Conservation (phyloP, 495 filamentous ascomycete genomes). For the Xylaria venustula region DNA sequence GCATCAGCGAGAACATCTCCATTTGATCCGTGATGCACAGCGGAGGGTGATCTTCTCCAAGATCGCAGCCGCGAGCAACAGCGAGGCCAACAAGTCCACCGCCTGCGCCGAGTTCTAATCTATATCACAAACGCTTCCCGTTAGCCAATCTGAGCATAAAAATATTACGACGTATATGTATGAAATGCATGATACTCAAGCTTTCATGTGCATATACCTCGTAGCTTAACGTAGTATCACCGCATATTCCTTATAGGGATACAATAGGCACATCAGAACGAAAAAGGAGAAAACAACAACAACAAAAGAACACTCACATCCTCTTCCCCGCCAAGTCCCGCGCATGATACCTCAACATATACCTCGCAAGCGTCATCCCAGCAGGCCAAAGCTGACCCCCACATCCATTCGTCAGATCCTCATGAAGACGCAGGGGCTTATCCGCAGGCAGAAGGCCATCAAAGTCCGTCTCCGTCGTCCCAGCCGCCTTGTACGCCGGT, state of each 20-base stretch:
- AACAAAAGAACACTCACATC: conserved; percentile 61
- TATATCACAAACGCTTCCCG: conserved; percentile 27
- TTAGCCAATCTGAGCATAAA: conserved; percentile 2
- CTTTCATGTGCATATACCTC: too few species aligned
- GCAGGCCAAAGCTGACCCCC: conserved; percentile 94
- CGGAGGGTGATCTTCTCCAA: conserved; percentile 34
- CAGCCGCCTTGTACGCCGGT: conserved; percentile 61
- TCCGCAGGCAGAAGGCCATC: conserved; percentile 61
- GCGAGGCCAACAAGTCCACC: conserved; percentile 82
- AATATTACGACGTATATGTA: too few species aligned
- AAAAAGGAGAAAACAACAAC: background rate
- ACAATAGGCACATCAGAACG: too few species aligned
- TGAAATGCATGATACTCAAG: too few species aligned
- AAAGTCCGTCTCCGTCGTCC: conserved; percentile 65
- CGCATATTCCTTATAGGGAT: too few species aligned
- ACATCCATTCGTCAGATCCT: conserved; percentile 83
- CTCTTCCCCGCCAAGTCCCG: conserved; percentile 58
- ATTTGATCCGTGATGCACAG: conserved; percentile 82
- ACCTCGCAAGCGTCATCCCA: conserved; percentile 80
- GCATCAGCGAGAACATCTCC: conserved; percentile 79
- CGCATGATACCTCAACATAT: conserved; percentile 70
- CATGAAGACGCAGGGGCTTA: conserved; percentile 68
- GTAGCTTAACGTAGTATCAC: too few species aligned
- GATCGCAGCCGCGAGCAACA: conserved; percentile 57
- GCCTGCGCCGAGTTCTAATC: conserved; percentile 89